Evolutionary conservation across 2,329 filamentous ascomycete genomes (phyloP).

Genomic region (Epichloe amarillans): DNA sequence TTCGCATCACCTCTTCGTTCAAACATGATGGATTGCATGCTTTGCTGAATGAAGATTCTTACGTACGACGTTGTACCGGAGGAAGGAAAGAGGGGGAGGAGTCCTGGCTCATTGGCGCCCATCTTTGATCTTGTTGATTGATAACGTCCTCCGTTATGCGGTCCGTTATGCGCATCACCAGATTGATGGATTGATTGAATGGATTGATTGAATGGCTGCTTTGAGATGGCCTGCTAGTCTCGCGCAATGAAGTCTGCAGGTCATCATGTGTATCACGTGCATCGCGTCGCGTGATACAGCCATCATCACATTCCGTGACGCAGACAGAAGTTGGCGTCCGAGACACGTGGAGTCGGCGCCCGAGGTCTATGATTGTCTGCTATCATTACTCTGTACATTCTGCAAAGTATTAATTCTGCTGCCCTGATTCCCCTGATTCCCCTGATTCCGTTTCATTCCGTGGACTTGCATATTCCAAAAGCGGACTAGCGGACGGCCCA

Average conservation of each 20-base stretch:
- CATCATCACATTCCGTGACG: neutral
- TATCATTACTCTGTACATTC: too few species aligned
- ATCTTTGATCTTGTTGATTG: neutral
- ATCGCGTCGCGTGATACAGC: neutral
- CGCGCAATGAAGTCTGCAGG: too few species aligned
- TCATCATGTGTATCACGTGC: neutral
- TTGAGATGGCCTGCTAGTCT: too few species aligned
- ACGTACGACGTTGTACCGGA: too few species aligned
- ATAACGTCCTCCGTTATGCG: neutral
- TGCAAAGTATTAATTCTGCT: neutral
- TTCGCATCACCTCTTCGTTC: too few species aligned
- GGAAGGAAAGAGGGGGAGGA: too few species aligned
- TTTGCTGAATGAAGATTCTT: too few species aligned
- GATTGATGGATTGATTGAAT: too few species aligned
- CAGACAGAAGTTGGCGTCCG: neutral
- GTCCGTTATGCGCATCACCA: neutral
- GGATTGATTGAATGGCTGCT: too few species aligned
- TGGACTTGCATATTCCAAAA: neutral
- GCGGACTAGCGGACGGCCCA: constrained; percentile 1
- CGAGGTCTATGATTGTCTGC: neutral
- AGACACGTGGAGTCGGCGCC: neutral
- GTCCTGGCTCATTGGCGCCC: too few species aligned
- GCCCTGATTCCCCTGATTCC: neutral
- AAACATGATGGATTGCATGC: too few species aligned
- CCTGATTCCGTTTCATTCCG: neutral